Evolutionary conservation across 495 filamentous ascomycete species (phyloP), one percentile per base, ranked within the genome.

Genomic region (Penicillium arizonense): DNA sequence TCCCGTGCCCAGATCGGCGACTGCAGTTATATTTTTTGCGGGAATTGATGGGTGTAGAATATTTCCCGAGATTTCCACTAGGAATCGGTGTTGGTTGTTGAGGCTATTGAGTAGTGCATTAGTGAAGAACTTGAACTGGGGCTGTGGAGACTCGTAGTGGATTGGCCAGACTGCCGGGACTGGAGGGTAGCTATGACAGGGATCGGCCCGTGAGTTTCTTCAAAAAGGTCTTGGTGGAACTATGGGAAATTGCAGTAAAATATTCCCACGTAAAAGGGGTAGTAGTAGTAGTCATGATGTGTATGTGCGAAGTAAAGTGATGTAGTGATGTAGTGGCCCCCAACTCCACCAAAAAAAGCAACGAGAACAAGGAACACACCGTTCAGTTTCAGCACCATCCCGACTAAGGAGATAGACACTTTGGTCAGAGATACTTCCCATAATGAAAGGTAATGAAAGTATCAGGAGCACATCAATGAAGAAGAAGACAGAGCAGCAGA

Each of bases 1-100:
- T 5, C 72, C 72, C 20, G 71, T 73, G 7, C 60, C 72, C 6
- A 76, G 16, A 34, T 76, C 72, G 7, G 71, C 71, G 13, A 76
- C 47, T 1, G 62, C 32, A 0, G 42, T 43, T 9, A 72, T 44
- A 2, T 44, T 38, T 1, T 57, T 53, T 3, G 26, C 39, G 1
- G 66, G 59, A 9, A 74, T 71, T 0, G 61, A 68, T 2, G 64
- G 52, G 38, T 74, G 63, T 7, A 75, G 50, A 4, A 62, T 47
- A 10, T 56, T 47, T 5, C 60, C 53, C 11, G 62, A 58, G 5
- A 70, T 8, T 1, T 58, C 38, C 0, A 58, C 47, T 1, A 67
- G 34, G 33, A 64, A 67, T 3, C 52, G 45, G 42, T 72, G 67
- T 33, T 72, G 67, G 1, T 39, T 32, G 18, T 70, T 55, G 20